A percentile compares a stretch with the other conserved stretches of the same genome.
Evolutionary conservation across 2,329 filamentous ascomycete species (phyloP).

Genomic region (Colletotrichum somersetense): DNA sequence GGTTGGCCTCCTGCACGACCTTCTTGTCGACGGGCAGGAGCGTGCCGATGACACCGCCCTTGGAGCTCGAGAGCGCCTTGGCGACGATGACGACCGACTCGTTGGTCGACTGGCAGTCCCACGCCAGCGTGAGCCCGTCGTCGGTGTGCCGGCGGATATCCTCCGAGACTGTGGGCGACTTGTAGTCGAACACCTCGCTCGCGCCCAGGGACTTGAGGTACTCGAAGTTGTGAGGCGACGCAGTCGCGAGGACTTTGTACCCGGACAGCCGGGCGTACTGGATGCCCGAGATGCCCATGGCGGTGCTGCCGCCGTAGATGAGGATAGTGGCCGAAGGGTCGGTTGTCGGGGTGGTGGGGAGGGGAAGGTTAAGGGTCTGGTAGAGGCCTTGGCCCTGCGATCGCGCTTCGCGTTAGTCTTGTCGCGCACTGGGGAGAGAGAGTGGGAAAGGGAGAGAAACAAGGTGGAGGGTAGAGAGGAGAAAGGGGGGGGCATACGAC

Average conservation of each 20-base stretch:
- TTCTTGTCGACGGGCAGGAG: slow-evolving; percentile 55
- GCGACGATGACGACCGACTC: slow-evolving; percentile 45
- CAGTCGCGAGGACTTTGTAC: slow-evolving; percentile 48
- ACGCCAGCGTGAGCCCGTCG: slow-evolving; percentile 45
- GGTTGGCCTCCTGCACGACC: slow-evolving; percentile 57
- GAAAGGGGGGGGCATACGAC: slow-evolving; percentile 46
- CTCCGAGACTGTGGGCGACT: slow-evolving; percentile 42
- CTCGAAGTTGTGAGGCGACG: slow-evolving; percentile 53
- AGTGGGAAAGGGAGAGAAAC: neutral
- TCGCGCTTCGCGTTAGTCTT: neutral
- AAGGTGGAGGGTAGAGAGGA: neutral
- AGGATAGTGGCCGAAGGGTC: slow-evolving; percentile 53
- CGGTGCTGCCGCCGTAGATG: slow-evolving; percentile 62
- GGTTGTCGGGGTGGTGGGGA: slow-evolving; percentile 58
- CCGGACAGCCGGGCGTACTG: slow-evolving; percentile 55
- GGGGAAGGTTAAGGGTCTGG: slow-evolving; percentile 58
- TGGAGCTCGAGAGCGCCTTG: slow-evolving; percentile 29
- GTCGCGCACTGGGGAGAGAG: neutral
- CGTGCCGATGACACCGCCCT: slow-evolving; percentile 53
- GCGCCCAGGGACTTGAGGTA: slow-evolving; percentile 50
- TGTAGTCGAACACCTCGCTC: slow-evolving; percentile 51
- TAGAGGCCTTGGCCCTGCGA: slow-evolving; percentile 62
- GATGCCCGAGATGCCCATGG: slow-evolving; percentile 64
- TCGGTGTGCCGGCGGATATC: slow-evolving; percentile 46
- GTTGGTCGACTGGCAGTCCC: slow-evolving; percentile 45